A percentile compares a stretch with the other conserved stretches of the same genome.
phyloP scores from a whole-genome alignment of 352 stramenopile genomes.

The Halophytophthora batemanensis region DNA sequence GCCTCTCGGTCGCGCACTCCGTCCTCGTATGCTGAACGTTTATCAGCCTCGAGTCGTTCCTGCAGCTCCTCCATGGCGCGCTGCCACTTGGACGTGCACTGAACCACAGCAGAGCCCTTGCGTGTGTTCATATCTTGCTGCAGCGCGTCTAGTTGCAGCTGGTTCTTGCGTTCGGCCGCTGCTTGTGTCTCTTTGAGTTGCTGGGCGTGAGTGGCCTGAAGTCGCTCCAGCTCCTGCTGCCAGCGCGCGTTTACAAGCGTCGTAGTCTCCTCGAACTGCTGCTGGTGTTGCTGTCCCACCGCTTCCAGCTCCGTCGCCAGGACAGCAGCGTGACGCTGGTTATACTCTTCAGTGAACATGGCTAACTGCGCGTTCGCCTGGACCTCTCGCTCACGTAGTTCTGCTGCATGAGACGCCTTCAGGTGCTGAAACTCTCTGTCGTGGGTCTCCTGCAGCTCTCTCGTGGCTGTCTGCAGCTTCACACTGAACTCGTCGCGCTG shows the following conservation, averaged over 20 bases:
- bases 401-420: constrained; percentile 2
- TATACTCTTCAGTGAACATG: constrained; percentile 21
- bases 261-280: constrained; percentile 29
- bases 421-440: constrained; percentile 3
- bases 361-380: constrained; percentile 5
- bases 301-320: constrained; percentile 2
- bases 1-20: constrained; percentile 66
- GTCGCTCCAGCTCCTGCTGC: constrained; percentile 30
- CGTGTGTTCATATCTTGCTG: constrained; percentile 66
- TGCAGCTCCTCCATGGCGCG: constrained; percentile 64
- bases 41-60: constrained; percentile 58
- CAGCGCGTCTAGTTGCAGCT: constrained; percentile 31
- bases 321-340: constrained; percentile 8
- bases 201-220: constrained; percentile 27
- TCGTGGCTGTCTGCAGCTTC: constrained; percentile 8
- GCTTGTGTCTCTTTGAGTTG: constrained; percentile 30
- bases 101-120: constrained; percentile 52
- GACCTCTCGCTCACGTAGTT: not conserved
- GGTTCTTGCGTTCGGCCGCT: constrained; percentile 30
- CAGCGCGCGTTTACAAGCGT: constrained; percentile 24
- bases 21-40: constrained; percentile 53
- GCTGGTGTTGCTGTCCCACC: constrained; percentile 7
- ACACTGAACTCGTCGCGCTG: constrained; percentile 13
- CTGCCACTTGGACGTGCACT: constrained; percentile 72
- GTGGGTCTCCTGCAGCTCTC: constrained; percentile 6